Evolutionary conservation across 441 rosid species (phyloP), one percentile per base, ranked within the genome.

Genomic region (Eutrema salsugineum): DNA sequence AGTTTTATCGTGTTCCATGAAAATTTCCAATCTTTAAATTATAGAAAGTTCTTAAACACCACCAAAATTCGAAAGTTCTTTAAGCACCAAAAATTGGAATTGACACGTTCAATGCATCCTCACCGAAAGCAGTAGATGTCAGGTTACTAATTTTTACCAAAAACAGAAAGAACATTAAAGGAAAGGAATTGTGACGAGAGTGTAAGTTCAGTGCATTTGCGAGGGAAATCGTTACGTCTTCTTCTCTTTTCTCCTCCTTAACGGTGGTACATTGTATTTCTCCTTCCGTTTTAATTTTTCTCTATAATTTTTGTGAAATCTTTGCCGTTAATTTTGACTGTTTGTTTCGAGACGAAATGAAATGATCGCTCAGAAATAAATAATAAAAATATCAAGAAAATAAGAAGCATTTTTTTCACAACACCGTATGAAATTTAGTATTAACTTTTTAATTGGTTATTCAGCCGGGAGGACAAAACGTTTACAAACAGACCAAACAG

Each of bases 141-240:
- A 75, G 35, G 35, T 75, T 66, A 50, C 46, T 59, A 27, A 35
- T 24, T 44, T 59, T 44, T 17, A 32, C 56, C 17, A 44, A 44
- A 65, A 63, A 58, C 27, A 51, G 12, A 3, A 24, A n/a, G 15
- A 4, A 42, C 3, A 17, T 14, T 44, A 50, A 2, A n/a, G 36
- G 11, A 38, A 24, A 10, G 46, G 8, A 30, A 24, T 48, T 46
- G 27, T 35, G 51, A 49, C 66, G 67, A 57, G 56, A 49, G 72
- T 53, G 57, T 75, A 75, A 68, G 78, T 75, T 75, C 78, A 75
- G 11, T 75, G 78, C 30, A 75, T 75, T 63, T 68, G 15, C 27
- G 6, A 60, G 3, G 9, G 42, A 75, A 44, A 35, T 68, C 58
- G 69, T 68, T 60, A 43, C 78, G 73, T 75, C 73, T 56, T 73